A percentile compares a stretch with the other conserved stretches of the same genome.
Conservation (phyloP, 2,329 filamentous ascomycete species). For the Cercospora sp. region DNA sequence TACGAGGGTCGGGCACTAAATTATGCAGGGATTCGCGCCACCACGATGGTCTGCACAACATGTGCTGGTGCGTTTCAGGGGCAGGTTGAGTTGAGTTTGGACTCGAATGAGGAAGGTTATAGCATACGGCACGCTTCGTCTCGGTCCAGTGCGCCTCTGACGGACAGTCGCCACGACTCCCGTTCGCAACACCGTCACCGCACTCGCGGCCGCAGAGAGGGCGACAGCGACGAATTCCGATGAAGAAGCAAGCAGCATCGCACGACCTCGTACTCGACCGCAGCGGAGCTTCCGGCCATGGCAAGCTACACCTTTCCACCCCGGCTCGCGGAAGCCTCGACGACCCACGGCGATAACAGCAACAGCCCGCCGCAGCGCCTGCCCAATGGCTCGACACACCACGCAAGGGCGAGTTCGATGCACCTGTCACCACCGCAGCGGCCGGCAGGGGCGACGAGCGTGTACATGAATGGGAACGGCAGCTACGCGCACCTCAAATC, state of each 20-base stretch:
- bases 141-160: slow-evolving; percentile 1
- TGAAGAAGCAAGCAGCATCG: background rate
- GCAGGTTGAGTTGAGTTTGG: background rate
- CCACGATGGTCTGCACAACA: background rate
- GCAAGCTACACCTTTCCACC: slow-evolving; percentile 44
- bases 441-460: background rate
- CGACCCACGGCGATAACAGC: slow-evolving; percentile 17
- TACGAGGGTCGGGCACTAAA: background rate
- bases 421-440: slow-evolving; percentile 11
- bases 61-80: background rate
- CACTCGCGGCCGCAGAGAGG: background rate
- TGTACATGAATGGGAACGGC: slow-evolving; percentile 13
- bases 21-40: background rate
- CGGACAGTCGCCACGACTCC: background rate
- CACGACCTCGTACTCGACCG: background rate
- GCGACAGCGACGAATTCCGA: background rate
- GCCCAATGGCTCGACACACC: slow-evolving; percentile 12
- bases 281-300: slow-evolving; percentile 1
- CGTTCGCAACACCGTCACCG: background rate
- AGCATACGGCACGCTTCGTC: slow-evolving; percentile 2
- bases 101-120: background rate
- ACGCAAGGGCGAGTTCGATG: slow-evolving; percentile 31
- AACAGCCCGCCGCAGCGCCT: slow-evolving; percentile 26
- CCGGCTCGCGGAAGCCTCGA: slow-evolving; percentile 2
- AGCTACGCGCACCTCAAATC: slow-evolving; percentile 20